These are phyloP conservation scores for Ramularia endophylla DNA, from an alignment of 2,329 filamentous ascomycete species.

Conservation along the genomic window DNA sequence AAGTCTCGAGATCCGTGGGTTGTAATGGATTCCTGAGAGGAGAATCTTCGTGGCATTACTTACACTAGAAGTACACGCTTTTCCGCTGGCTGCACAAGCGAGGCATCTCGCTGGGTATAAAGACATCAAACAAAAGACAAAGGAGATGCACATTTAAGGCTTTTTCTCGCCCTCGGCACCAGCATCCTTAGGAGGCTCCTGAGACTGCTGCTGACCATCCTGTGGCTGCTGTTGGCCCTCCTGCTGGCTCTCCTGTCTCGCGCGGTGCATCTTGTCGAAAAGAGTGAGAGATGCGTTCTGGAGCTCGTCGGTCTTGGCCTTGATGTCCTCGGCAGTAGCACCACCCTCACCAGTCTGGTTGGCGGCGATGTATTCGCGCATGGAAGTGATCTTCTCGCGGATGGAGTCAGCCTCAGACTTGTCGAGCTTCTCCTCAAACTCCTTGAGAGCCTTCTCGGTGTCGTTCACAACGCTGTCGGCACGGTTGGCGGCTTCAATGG, in stretches of 20 bases:
- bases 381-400: slow-evolving; percentile 90
- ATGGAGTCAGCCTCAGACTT: slow-evolving; percentile 92
- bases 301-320: slow-evolving; percentile 98
- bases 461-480: slow-evolving; percentile 95
- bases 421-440: slow-evolving; percentile 92
- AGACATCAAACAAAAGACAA: slow-evolving; percentile 11
- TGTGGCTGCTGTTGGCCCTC: slow-evolving; percentile 34
- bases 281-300: slow-evolving; percentile 92
- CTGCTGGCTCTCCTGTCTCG: slow-evolving; percentile 53
- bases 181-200: slow-evolving; percentile 28
- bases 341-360: slow-evolving; percentile 87
- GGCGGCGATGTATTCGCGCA: slow-evolving; percentile 78
- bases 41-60: no score
- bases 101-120: slow-evolving; percentile 16
- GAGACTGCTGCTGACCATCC: slow-evolving; percentile 32
- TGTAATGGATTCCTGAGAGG: no score
- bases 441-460: slow-evolving; percentile 96
- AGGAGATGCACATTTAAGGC: slow-evolving; percentile 39
- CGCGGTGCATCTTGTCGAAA: slow-evolving; percentile 99
- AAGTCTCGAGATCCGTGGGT: no score
- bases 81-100: slow-evolving; percentile 3
- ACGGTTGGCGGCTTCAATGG: slow-evolving; percentile 95
- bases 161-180: slow-evolving; percentile 71
- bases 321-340: slow-evolving; percentile 85
- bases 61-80: no score